Evolutionary conservation across 2,329 filamentous ascomycete genomes (phyloP), one percentile per base, ranked within the genome.

Genomic region (Aspergillus sp.): DNA sequence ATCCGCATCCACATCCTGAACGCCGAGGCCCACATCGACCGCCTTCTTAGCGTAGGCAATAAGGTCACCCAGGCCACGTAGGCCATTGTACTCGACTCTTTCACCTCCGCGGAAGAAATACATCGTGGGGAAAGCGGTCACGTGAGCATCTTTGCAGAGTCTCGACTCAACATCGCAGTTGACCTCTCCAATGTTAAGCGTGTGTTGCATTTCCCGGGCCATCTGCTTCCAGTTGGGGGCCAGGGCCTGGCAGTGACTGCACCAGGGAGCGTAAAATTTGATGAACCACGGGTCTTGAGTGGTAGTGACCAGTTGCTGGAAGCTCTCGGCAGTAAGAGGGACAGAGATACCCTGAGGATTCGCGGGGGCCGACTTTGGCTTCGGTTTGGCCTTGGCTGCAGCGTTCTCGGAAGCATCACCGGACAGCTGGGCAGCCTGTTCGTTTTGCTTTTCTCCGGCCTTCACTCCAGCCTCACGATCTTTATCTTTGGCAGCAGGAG

Each of bases 251-350:
- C 95, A 99, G 74, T 99, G 94, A 62, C 87, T 85, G 71, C 94
- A 99, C 94, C 93, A 97, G 5, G 94, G 95, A 16, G 91, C 92
- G 70, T 97, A 97, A 71, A 99, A 97, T 73, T 99, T 99, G 79
- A 99, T 86, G 68, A 99, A 97, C 94, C 94, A 99, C 5, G 92
- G 88, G 58, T 97, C 91, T 58, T 89, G 85, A 0, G 91, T 91
- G 69, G 87, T 88, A 3, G 91, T 96, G 44, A 99, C 92, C 34
- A 88, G 78, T 53, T 83, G 85, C 69, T 95, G 88, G 76, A 99
- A 99, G 58, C 80, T 89, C 67, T 97, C 91, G 0, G 89, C 87
- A 2, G 86, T 91, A 48, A 99, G 80, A 5, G 86, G 74, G 31
- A 91, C 79, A 5, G 91, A 95, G 14, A 81, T 77, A 5, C 94